These are phyloP conservation scores for Globisporangium emineosum DNA, from an alignment of 352 stramenopile species.

Conservation along the genomic window DNA sequence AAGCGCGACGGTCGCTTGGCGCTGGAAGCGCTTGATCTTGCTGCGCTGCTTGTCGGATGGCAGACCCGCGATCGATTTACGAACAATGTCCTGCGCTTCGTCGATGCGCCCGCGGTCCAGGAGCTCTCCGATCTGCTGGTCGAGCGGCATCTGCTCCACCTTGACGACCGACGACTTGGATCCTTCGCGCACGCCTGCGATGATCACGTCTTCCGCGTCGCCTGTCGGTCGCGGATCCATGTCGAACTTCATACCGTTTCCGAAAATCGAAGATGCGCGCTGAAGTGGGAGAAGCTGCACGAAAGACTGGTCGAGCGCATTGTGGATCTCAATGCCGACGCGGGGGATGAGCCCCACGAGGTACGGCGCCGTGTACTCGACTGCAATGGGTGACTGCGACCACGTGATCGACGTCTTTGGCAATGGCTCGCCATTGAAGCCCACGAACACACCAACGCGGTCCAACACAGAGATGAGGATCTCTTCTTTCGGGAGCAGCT, in stretches of 20 bases:
- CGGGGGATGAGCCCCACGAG: conserved; percentile 70
- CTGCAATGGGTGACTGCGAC: conserved; percentile 61
- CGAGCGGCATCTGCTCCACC: conserved; percentile 82
- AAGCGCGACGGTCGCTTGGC: conserved; percentile 75
- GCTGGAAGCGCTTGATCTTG: conserved; percentile 88
- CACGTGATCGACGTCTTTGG: conserved; percentile 83
- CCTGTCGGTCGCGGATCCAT: conserved; percentile 77
- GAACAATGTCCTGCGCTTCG: conserved; percentile 79
- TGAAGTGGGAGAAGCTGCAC: conserved; percentile 74
- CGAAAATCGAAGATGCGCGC: conserved; percentile 71
- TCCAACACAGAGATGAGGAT: conserved; percentile 81
- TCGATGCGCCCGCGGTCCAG: conserved; percentile 84
- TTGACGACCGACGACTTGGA: conserved; percentile 79
- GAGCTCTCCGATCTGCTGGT: conserved; percentile 81
- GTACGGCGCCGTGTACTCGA: conserved; percentile 82
- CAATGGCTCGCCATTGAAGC: conserved; percentile 74
- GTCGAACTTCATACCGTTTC: conserved; percentile 90
- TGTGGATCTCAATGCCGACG: conserved; percentile 83
- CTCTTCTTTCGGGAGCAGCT: conserved; percentile 84
- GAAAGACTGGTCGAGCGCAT: conserved; percentile 59
- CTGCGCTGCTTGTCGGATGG: conserved; percentile 83
- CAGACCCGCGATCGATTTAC: conserved; percentile 71
- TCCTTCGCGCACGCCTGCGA: conserved; percentile 70
- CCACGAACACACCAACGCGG: conserved; percentile 77
- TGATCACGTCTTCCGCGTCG: conserved; percentile 76